A percentile compares a stretch with the other conserved stretches of the same genome.
These are phyloP conservation scores for Clonostachys solani DNA, from an alignment of 2,329 filamentous ascomycete species.

Conservation along the genomic window DNA sequence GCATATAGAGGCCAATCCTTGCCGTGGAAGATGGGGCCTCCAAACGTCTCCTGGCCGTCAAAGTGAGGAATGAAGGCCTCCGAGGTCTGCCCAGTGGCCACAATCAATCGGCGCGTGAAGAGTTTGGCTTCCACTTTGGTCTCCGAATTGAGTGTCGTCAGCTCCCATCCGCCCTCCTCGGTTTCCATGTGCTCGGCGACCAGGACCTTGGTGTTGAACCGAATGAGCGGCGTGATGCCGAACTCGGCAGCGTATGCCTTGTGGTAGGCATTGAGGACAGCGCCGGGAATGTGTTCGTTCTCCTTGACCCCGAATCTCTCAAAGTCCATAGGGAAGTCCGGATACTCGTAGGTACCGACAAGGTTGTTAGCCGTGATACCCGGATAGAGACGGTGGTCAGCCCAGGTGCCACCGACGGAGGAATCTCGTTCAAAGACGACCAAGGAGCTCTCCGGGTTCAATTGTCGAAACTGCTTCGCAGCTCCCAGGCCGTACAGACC, in stretches of 20 bases:
- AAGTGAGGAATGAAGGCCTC: conserved; percentile 33
- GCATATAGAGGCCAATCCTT: conserved; percentile 21
- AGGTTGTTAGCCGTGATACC: conserved; percentile 72
- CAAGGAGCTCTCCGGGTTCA: not conserved
- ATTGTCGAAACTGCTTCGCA: not conserved
- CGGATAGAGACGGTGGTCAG: conserved; percentile 60
- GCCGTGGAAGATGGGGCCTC: conserved; percentile 34
- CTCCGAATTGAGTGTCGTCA: conserved; percentile 1
- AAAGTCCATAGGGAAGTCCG: conserved; percentile 66
- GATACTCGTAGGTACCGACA: conserved; percentile 67
- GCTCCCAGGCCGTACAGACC: not conserved
- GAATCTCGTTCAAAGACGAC: not conserved
- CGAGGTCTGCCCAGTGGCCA: conserved; percentile 44
- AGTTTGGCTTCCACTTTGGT: conserved; percentile 6
- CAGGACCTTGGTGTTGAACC: conserved; percentile 31
- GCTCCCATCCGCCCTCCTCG: conserved; percentile 9
- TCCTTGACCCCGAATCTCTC: conserved; percentile 42
- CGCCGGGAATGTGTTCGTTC: conserved; percentile 42
- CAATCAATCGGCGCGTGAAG: conserved; percentile 31
- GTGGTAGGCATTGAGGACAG: conserved; percentile 41
- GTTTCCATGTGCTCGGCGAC: conserved; percentile 21
- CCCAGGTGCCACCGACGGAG: conserved; percentile 65
- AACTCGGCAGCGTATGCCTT: conserved; percentile 29
- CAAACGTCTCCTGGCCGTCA: conserved; percentile 26
- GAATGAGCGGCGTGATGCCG: conserved; percentile 31